Conservation (phyloP, 768 basidiomycete species). For the Boletus subparvulus region DNA sequence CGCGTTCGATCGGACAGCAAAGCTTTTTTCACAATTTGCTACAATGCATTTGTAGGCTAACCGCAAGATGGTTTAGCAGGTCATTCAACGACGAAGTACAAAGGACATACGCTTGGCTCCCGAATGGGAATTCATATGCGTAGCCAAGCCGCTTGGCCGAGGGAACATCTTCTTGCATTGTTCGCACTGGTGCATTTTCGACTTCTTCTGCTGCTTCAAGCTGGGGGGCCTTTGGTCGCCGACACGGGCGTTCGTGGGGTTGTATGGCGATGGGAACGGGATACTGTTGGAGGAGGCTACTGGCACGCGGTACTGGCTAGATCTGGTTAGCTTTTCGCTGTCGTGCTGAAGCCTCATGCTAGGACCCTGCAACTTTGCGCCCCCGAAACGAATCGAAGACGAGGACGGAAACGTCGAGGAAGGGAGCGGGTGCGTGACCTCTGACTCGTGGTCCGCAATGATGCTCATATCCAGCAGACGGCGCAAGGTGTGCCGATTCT, state of each 20-base stretch:
- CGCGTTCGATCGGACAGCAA: conserved; percentile 79
- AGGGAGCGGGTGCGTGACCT: conserved; percentile 6
- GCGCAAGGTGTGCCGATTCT: conserved; percentile 22
- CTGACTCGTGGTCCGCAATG: conserved; percentile 15
- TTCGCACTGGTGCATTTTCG: conserved; percentile 50
- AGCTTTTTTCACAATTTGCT: conserved; percentile 60
- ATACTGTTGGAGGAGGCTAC: not conserved
- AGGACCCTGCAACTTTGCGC: conserved; percentile 19
- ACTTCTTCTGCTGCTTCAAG: conserved; percentile 32
- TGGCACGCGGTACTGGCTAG: conserved; percentile 16
- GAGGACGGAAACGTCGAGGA: conserved; percentile 1
- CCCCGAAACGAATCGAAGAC: conserved; percentile 4
- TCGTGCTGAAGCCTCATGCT: conserved; percentile 25
- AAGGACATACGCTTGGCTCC: conserved; percentile 47
- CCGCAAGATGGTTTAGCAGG: conserved; percentile 5
- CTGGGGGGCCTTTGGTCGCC: conserved; percentile 13
- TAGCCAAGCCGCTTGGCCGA: conserved; percentile 49
- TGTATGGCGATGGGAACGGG: conserved; percentile 12
- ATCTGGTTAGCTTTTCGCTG: conserved; percentile 1
- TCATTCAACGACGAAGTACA: not conserved
- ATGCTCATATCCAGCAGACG: conserved; percentile 18
- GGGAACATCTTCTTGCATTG: conserved; percentile 48
- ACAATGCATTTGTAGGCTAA: conserved; percentile 49
- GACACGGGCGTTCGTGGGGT: not conserved
- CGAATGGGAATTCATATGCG: conserved; percentile 54